Evolutionary conservation across 73 alveolate species (phyloP).

Genomic region (Stentor coeruleus): DNA sequence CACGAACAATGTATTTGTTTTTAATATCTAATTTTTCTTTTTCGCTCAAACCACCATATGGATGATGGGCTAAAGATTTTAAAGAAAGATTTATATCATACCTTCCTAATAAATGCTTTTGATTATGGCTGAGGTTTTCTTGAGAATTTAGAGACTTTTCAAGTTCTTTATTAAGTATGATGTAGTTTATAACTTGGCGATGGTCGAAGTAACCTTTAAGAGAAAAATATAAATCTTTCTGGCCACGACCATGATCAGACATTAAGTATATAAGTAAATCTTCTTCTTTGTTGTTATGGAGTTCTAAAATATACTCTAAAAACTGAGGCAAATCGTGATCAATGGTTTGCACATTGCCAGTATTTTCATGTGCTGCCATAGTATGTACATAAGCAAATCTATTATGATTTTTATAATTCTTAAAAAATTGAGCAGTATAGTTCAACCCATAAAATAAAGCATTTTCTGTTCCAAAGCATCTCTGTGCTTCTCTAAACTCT

Average conservation of each 20-base stretch:
- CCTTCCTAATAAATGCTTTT: background rate
- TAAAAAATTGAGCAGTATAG: background rate
- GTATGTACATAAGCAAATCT: background rate
- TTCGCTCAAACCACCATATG: background rate
- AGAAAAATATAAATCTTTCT: background rate
- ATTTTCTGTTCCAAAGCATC: background rate
- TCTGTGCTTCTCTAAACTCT: background rate
- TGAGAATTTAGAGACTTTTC: background rate
- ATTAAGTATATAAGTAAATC: background rate
- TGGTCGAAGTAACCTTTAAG: background rate
- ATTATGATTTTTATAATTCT: background rate
- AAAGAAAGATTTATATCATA: slow-evolving; percentile 5
- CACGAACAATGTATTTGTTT: background rate
- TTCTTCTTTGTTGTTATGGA: background rate
- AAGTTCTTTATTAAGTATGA: background rate
- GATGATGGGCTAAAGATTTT: background rate
- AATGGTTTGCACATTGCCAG: background rate
- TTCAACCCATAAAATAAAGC: background rate
- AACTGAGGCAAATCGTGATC: background rate
- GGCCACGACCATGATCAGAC: background rate
- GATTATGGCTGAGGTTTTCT: background rate
- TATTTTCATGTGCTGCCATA: background rate
- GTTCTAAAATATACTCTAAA: background rate
- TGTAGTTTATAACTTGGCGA: background rate
- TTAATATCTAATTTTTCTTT: background rate